These are phyloP conservation scores for Aquilaria yunnanensis DNA, from an alignment of 345 rosid species.

Conservation along the genomic window DNA sequence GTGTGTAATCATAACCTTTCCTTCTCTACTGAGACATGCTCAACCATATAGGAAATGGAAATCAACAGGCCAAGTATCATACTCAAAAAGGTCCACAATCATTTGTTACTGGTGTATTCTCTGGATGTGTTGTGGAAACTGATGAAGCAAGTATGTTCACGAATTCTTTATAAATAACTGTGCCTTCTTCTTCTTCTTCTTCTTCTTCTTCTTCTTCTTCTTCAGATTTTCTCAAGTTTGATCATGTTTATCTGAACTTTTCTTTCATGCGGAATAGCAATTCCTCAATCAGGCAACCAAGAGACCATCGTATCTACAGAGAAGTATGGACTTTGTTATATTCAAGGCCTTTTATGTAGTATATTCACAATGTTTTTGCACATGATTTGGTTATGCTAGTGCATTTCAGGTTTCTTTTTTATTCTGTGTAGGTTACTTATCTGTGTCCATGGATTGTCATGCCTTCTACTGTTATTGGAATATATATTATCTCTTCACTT, in stretches of 20 bases:
- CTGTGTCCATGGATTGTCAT: too few species aligned
- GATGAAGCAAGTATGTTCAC: conserved; percentile 33
- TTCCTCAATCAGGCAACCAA: conserved; percentile 22
- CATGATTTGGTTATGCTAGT: too few species aligned
- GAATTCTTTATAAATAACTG: conserved; percentile 6
- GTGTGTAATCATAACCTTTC: neutral
- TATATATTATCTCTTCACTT: neutral
- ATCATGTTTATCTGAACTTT: neutral
- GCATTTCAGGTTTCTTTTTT: too few species aligned
- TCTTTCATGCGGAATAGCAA: conserved; percentile 35
- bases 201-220: conserved; percentile 4
- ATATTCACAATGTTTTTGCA: too few species aligned
- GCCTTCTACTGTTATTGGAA: too few species aligned
- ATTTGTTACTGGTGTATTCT: conserved; percentile 2
- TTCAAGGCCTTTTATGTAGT: too few species aligned
- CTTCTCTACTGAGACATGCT: conserved; percentile 1
- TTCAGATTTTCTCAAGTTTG: conserved; percentile 3
- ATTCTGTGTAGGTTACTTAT: too few species aligned
- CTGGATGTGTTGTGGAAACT: conserved; percentile 19
- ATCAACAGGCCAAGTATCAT: conserved; percentile 13
- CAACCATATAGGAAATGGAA: conserved; percentile 22
- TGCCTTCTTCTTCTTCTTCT: neutral
- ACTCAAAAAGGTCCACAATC: conserved; percentile 11
- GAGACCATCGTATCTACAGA: conserved; percentile 29
- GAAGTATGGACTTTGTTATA: conserved; percentile 29